Base-by-base conservation (phyloP, 805 yeast species). In the Starmera pachycereana region DNA sequence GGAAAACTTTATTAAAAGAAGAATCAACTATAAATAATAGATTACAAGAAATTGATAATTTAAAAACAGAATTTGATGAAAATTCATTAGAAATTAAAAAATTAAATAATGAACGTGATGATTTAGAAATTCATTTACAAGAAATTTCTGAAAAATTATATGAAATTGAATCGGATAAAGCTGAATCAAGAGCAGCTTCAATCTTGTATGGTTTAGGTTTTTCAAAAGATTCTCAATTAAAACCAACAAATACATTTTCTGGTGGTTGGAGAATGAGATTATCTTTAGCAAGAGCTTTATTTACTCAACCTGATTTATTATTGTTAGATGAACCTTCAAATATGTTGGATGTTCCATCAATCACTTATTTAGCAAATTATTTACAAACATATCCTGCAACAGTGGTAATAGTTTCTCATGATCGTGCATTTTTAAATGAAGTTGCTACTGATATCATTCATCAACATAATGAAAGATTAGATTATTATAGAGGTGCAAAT, bases 261-360 rank as follows among this genome's bases (percentile, higher is more conserved):
- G 99, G 99, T 76, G 99, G 99, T 78, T 92, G 98, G 98, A 82
- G 98, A 74, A 92, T 92, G 98, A 84, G 98, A 70, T 73, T 92
- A 48, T 85, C 97, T n/a, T 72, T 92, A 44, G 98, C 98, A 4
- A 78, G 98, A 65, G 98, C 98, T 0, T 72, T 92, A 58, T 92
- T 92, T 72, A 90, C 97, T 73, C 81, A 87, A 58, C 98, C 98
- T 1, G 98, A 92, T 61, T 69, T 92, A 48, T 69, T 92, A 49
- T 68, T 92, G 57, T 73, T 92, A 48, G 98, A 92, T 76, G 99
- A 92, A 73, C 99, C 99, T 55, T 89, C 97, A 45, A 92, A 92
- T 81, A 92, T 89, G 96, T 84, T 92, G 95, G 99, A 92, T 76
- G 96, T 92, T 61, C 99, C 98, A 27, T 89, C 97, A 40, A 86